These are phyloP conservation scores for Nakazawaea populi DNA, from an alignment of 805 yeast genomes.

Conservation along the genomic window DNA sequence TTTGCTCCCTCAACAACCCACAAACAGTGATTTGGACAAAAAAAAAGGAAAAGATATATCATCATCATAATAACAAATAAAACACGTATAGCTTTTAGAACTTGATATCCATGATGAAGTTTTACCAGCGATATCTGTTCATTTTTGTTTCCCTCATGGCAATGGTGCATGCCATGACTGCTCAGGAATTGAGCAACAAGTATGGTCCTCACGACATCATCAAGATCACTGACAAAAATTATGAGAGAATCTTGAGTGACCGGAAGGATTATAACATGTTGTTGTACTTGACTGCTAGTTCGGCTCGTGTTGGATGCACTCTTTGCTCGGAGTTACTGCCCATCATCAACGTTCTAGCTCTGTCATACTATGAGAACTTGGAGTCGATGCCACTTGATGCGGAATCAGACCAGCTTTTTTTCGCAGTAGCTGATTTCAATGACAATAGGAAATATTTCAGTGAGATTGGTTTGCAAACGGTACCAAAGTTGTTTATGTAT, in stretches of 20 bases:
- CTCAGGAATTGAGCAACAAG: not conserved
- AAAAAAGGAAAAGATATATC: too few species aligned
- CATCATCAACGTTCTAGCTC: conserved; percentile 51
- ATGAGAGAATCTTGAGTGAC: conserved; percentile 44
- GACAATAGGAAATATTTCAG: conserved; percentile 49
- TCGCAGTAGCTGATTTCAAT: conserved; percentile 69
- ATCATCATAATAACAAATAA: too few species aligned
- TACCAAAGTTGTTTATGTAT: conserved; percentile 70
- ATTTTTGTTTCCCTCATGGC: not conserved
- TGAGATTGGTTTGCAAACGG: conserved; percentile 53
- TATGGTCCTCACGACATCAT: conserved; percentile 27
- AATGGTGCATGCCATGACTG: not conserved
- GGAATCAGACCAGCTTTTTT: conserved; percentile 43
- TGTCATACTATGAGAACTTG: conserved; percentile 44
- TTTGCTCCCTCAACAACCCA: too few species aligned
- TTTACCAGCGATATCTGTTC: not conserved
- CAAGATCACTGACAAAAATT: conserved; percentile 56
- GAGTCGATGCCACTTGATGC: conserved; percentile 47
- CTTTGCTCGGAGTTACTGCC: conserved; percentile 72
- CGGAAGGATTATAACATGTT: conserved; percentile 66
- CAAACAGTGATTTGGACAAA: too few species aligned
- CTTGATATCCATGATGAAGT: not conserved
- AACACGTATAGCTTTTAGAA: too few species aligned
- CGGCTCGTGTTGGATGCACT: conserved; percentile 68
- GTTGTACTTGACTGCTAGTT: conserved; percentile 65